Evolutionary conservation across 345 rosid genomes (phyloP).

Genomic region (Gossypium rotundifolium): DNA sequence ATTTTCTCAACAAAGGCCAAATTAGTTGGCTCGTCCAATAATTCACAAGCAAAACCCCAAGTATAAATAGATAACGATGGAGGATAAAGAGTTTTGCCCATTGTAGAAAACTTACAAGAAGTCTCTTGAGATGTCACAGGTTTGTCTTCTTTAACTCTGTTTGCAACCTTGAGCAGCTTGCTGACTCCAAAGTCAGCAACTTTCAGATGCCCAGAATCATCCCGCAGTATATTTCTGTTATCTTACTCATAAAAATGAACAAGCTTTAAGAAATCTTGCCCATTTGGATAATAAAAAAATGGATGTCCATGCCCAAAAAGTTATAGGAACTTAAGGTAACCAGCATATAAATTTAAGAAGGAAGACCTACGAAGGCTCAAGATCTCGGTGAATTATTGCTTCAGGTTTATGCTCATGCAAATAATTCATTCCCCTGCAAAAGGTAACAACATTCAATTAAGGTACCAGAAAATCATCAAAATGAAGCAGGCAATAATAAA

Average conservation of each 20-base stretch:
- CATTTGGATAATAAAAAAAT: constrained; percentile 10
- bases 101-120: constrained; percentile 46
- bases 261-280: constrained; percentile 23
- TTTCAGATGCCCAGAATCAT: constrained; percentile 72
- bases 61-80: background rate
- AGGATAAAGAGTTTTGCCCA: background rate
- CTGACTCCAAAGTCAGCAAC: constrained; percentile 72
- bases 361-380: constrained; percentile 76
- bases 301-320: background rate
- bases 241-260: constrained; percentile 44
- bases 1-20: constrained; percentile 7
- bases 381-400: constrained; percentile 76
- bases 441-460: constrained; percentile 4
- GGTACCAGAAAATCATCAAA: background rate
- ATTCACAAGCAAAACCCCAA: background rate
- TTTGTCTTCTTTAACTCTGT: constrained; percentile 52
- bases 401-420: constrained; percentile 80
- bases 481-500: background rate
- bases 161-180: constrained; percentile 54
- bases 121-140: constrained; percentile 46
- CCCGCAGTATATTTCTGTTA: constrained; percentile 68
- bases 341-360: constrained; percentile 1
- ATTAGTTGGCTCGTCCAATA: background rate
- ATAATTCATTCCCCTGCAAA: constrained; percentile 82
- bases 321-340: constrained; percentile 9